A percentile compares a stretch with the other conserved stretches of the same genome.
Evolutionary conservation across 2,329 filamentous ascomycete species (phyloP).

Genomic region (Aspergillus nomiae): DNA sequence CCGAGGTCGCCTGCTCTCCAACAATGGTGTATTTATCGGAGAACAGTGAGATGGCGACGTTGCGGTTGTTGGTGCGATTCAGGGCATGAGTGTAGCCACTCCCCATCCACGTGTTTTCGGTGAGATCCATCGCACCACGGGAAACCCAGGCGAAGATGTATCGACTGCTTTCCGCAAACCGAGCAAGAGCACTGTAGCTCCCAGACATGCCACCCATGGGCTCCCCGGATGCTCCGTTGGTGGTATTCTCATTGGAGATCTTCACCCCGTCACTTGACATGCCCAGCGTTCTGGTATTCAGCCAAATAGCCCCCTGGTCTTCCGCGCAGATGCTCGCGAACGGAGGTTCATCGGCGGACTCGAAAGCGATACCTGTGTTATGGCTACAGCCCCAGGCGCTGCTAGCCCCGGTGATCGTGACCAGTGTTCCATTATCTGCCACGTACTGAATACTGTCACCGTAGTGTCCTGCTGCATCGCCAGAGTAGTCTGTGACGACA

Average conservation of each 20-base stretch:
- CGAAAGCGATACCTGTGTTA: constrained; percentile 66
- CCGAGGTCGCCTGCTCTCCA: constrained; percentile 56
- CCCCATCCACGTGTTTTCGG: constrained; percentile 61
- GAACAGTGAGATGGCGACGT: constrained; percentile 61
- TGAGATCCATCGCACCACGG: constrained; percentile 59
- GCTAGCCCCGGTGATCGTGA: constrained; percentile 55
- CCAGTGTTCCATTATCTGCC: constrained; percentile 50
- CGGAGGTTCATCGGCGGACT: constrained; percentile 59
- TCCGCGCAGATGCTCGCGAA: constrained; percentile 63
- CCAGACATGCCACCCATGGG: constrained; percentile 66
- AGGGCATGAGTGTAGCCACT: constrained; percentile 54
- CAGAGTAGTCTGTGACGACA: constrained; percentile 61
- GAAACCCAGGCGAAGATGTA: constrained; percentile 68
- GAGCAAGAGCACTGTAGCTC: constrained; percentile 60
- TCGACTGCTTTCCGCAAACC: constrained; percentile 52
- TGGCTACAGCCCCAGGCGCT: constrained; percentile 64
- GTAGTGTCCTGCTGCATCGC: constrained; percentile 57
- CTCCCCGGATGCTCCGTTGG: constrained; percentile 61
- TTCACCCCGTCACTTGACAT: constrained; percentile 58
- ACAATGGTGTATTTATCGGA: constrained; percentile 61
- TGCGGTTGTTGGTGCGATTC: constrained; percentile 60
- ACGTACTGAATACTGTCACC: constrained; percentile 61
- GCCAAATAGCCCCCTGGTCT: constrained; percentile 65
- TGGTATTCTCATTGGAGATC: constrained; percentile 64
- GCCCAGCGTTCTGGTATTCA: constrained; percentile 61